A percentile compares a stretch with the other conserved stretches of the same genome.
phyloP scores from a whole-genome alignment of 495 filamentous ascomycete genomes.

The Apodospora peruviana region DNA sequence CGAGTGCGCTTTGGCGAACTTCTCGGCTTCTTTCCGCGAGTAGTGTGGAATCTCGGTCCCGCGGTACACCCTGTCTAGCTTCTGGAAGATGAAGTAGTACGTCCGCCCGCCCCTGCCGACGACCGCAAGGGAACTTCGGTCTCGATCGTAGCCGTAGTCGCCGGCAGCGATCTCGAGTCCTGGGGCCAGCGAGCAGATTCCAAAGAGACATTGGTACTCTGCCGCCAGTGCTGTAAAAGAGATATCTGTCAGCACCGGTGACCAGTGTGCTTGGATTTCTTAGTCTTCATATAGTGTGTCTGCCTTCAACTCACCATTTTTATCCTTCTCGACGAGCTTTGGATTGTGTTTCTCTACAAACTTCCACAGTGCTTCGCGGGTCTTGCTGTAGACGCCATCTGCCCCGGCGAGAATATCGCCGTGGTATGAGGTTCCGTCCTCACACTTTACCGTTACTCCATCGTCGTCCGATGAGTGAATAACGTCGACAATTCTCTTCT shows the following conservation, averaged over 20 bases:
- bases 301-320: not conserved
- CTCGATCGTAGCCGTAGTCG: conserved; percentile 2
- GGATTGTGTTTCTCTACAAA: conserved; percentile 7
- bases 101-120: conserved; percentile 8
- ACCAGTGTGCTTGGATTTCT: not conserved
- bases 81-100: conserved; percentile 34
- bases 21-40: conserved; percentile 28
- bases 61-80: conserved; percentile 5
- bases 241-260: not conserved
- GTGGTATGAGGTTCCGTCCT: conserved; percentile 30
- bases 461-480: conserved; percentile 2
- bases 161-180: not conserved
- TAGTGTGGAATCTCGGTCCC: conserved; percentile 20
- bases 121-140: conserved; percentile 14
- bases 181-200: conserved; percentile 14
- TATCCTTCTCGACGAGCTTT: conserved; percentile 9
- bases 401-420: conserved; percentile 45
- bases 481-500: conserved; percentile 12
- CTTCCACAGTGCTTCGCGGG: conserved; percentile 37
- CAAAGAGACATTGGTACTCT: conserved; percentile 36
- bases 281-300: too few species aligned
- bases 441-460: conserved; percentile 11
- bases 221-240: conserved; percentile 8
- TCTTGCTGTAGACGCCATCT: conserved; percentile 40
- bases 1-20: conserved; percentile 19